Percentiles rank a stretch among this genome's conserved stretches.
phyloP scores from a whole-genome alignment of 1,139 yeast species.

The Debaryomyces sp. region DNA sequence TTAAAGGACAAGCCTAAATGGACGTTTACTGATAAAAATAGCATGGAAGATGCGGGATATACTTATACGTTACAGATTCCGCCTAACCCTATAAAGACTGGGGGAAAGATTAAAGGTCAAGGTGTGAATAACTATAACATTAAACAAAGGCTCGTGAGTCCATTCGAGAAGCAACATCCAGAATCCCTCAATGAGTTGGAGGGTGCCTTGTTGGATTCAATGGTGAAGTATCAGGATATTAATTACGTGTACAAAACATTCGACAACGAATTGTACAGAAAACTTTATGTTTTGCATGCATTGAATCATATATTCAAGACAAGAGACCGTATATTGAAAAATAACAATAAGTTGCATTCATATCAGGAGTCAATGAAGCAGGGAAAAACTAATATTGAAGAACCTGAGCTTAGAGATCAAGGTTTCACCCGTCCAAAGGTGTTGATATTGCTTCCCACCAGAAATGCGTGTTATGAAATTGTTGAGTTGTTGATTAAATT shows the following conservation, averaged over 20 bases:
- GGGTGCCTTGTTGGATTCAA: constrained; percentile 49
- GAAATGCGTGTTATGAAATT: constrained; percentile 73
- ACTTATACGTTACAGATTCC: constrained; percentile 31
- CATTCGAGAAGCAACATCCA: constrained; percentile 19
- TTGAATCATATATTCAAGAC: constrained; percentile 86
- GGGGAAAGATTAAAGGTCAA: neutral
- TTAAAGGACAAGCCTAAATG: constrained; percentile 26
- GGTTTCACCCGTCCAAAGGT: constrained; percentile 95
- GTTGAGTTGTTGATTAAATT: constrained; percentile 62
- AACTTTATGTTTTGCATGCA: constrained; percentile 69
- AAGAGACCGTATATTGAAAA: constrained; percentile 76
- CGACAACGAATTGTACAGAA: constrained; percentile 55
- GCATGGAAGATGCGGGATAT: constrained; percentile 22
- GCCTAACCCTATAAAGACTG: constrained; percentile 23
- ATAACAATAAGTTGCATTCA: constrained; percentile 59
- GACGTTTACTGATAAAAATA: constrained; percentile 23
- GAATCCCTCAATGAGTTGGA: constrained; percentile 22
- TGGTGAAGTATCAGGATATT: constrained; percentile 76
- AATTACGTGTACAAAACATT: constrained; percentile 54
- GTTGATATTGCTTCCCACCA: constrained; percentile 79
- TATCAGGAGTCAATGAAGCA: constrained; percentile 46
- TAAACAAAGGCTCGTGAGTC: constrained; percentile 35
- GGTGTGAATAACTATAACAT: constrained; percentile 17
- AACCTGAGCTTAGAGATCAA: constrained; percentile 78
- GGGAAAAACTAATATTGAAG: constrained; percentile 42